Evolutionary conservation across 768 basidiomycete genomes (phyloP), one percentile per base, ranked within the genome.

Genomic region (Mycena galopus): DNA sequence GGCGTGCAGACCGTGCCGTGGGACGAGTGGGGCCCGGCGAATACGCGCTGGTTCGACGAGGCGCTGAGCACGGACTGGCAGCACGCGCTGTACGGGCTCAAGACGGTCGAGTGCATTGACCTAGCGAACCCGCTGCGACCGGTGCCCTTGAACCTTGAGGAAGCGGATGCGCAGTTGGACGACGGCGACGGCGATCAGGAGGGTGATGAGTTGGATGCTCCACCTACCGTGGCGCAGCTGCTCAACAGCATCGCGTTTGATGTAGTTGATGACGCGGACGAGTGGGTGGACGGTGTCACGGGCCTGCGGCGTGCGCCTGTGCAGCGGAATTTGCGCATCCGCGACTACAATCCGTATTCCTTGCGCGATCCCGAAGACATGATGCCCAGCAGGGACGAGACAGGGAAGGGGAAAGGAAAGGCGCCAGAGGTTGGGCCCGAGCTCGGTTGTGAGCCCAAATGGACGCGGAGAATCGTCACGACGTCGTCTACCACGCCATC

Each of bases 1-100:
- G 57, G 67, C 62, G 74, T 71, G 25, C 72, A 47, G 47, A 73
- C 78, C 27, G 76, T 88, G 33, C 82, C 85, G 4, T 89, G 88
- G 88, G 81, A 85, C 9, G 79, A 81, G 23, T 89, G 89, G 89
- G 89, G 88, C 16, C 87, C 87, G 2, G 77, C 78, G 37, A 85
- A 81, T 73, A 89, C 88, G 11, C 85, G 88, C 14, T 89, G 89
- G 88, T 89, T 89, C 73, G 81, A 83, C 65, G 87, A 88, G 73
- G 80, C 80, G 58, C 75, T 87, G 51, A 86, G 82, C 75, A 87
- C 86, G 7, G 87, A 90, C 75, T 89, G 88, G 88, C 87, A 89
- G 76, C 86, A 88, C 73, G 86, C 88, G 23, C 81, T 88, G 32
- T 87, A 87, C 73, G 89, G 89, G 8, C 78, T 86, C 67, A 81